phyloP scores from a whole-genome alignment of 148 eudicot species.

The Rhododendron ovatum region DNA sequence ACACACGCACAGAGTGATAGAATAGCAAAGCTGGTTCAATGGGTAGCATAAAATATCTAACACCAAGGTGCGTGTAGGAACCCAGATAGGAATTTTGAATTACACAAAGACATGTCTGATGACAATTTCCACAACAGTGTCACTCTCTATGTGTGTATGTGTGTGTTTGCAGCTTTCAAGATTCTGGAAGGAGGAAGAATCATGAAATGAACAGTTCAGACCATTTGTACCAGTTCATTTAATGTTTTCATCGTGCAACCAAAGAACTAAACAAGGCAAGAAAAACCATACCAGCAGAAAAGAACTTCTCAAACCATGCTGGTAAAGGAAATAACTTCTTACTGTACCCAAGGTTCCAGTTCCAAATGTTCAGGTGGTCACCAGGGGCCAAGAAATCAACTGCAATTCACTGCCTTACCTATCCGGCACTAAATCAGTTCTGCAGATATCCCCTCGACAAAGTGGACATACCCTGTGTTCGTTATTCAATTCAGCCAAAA shows the following conservation, averaged over 20 bases:
- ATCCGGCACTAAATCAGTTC: constrained; percentile 32
- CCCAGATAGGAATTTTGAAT: not conserved
- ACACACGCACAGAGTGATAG: not conserved
- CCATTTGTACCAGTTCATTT: constrained; percentile 13
- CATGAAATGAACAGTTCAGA: constrained; percentile 9
- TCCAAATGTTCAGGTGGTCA: not conserved
- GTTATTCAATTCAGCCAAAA: not conserved
- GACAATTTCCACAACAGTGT: not conserved
- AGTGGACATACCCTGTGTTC: constrained; percentile 71
- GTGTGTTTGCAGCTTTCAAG: not conserved
- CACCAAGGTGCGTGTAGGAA: not conserved
- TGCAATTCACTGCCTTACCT: constrained; percentile 19
- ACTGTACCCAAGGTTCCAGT: not conserved
- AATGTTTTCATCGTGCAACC: not conserved
- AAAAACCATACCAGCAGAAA: constrained; percentile 10
- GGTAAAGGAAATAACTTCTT: not conserved
- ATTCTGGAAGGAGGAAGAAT: not conserved
- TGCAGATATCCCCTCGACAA: constrained; percentile 76
- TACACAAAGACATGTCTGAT: not conserved
- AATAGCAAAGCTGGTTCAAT: not conserved
- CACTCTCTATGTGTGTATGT: not conserved
- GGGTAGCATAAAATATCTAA: not conserved
- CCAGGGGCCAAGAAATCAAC: not conserved
- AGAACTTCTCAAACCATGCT: not conserved
- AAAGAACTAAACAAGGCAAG: constrained; percentile 6